Conservation (phyloP, 176 grass and related monocot species). For the Phragmites australis region DNA sequence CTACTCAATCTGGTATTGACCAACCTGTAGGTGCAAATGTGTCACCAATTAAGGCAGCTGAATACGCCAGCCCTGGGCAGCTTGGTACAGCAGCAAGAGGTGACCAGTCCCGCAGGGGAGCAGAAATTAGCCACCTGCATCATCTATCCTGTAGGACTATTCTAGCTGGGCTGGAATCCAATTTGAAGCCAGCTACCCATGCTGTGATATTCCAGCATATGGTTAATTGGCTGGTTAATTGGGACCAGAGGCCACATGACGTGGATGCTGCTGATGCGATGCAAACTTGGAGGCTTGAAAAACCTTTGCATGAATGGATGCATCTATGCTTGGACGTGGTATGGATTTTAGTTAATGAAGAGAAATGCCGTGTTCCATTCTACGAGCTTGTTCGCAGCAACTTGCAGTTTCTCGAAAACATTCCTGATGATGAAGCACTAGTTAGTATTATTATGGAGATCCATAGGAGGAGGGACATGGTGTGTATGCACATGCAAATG, state of each 20-base stretch:
- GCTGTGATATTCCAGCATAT: slow-evolving; percentile 78
- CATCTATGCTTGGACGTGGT: slow-evolving; percentile 86
- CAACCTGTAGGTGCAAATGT: slow-evolving; percentile 65
- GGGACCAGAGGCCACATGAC: slow-evolving; percentile 62
- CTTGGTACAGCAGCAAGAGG: slow-evolving; percentile 40
- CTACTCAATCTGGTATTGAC: slow-evolving; percentile 83
- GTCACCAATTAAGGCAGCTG: slow-evolving; percentile 73
- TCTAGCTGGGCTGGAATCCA: slow-evolving; percentile 66
- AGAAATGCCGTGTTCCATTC: slow-evolving; percentile 85
- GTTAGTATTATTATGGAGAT: slow-evolving; percentile 98
- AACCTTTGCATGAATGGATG: slow-evolving; percentile 90
- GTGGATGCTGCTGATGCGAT: slow-evolving; percentile 49
- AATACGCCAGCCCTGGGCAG: slow-evolving; percentile 59
- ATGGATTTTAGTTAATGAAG: slow-evolving; percentile 88
- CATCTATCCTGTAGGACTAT: slow-evolving; percentile 89
- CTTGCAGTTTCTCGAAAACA: slow-evolving; percentile 92
- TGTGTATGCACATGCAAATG: slow-evolving; percentile 99
- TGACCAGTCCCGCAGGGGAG: slow-evolving; percentile 49
- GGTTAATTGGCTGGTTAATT: slow-evolving; percentile 91
- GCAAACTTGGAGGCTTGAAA: slow-evolving; percentile 65
- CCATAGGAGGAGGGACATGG: slow-evolving; percentile 95
- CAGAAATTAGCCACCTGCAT: slow-evolving; percentile 62
- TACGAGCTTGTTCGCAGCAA: slow-evolving; percentile 88
- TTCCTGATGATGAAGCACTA: slow-evolving; percentile 89
- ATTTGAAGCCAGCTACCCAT: slow-evolving; percentile 86